Conservation (phyloP, 225 moss, liverwort and hornwort genomes). For the Straminergon stramineum region DNA sequence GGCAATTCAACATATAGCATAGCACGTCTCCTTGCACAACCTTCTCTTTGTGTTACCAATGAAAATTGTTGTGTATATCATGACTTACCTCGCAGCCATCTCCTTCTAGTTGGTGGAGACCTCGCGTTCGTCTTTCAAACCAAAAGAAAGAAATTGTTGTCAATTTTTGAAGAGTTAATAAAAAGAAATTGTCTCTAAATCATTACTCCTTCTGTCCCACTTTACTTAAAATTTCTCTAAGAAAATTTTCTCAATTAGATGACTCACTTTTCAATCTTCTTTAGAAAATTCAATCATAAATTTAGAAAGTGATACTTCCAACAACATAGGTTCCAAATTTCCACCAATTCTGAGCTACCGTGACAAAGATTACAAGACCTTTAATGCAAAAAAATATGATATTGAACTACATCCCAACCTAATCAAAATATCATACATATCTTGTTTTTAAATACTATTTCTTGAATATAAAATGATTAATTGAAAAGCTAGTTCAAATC, state of each 20-base stretch:
- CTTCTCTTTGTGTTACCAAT: slow-evolving; percentile 26
- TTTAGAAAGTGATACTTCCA: neutral
- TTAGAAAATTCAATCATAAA: neutral
- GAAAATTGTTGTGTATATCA: slow-evolving; percentile 5
- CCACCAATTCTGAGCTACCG: neutral
- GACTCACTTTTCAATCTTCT: too few relatives aligned
- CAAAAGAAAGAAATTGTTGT: neutral
- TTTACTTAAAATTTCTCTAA: neutral
- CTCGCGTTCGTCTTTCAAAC: slow-evolving; percentile 36
- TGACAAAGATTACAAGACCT: neutral
- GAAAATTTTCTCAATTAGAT: too few relatives aligned
- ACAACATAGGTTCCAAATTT: neutral
- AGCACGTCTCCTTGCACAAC: slow-evolving; percentile 52
- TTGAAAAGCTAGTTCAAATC: neutral
- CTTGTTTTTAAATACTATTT: neutral
- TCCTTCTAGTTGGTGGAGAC: slow-evolving; percentile 50
- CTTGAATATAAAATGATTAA: neutral
- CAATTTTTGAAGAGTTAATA: neutral
- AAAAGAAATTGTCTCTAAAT: neutral
- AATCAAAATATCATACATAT: neutral
- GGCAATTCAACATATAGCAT: slow-evolving; percentile 58
- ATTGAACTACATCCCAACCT: neutral
- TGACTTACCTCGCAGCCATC: slow-evolving; percentile 39
- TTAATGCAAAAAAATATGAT: neutral
- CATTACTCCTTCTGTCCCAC: neutral